Base-by-base conservation (phyloP, 2,329 filamentous ascomycete species). In the Tolypocladium capitatum region DNA sequence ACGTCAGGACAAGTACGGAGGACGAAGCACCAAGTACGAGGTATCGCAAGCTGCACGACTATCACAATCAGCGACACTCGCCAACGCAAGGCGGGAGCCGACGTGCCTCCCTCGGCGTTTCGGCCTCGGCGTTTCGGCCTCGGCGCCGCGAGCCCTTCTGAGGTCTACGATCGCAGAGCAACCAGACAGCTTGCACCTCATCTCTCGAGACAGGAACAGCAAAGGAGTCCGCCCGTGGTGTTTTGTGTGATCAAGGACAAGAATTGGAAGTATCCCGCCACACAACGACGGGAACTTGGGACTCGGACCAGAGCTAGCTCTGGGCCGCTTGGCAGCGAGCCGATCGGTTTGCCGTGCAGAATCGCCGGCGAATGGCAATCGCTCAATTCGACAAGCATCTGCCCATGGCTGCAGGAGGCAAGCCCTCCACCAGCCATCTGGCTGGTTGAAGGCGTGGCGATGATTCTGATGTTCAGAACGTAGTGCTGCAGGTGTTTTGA, bases 341-440 rank as follows among this genome's bases (percentile, higher is more conserved):
- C 30, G 10, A 16, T 33, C 30, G 18, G 18, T 16, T 35, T 31
- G 45, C 28, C 21, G 27, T 33, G 47, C 33, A 36, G 30, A 27
- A n/a, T 9, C 24, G 7, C 35, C 16, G 36, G 41, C 47, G 47
- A 48, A 48, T 48, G 36, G 27, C 47, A 18, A 7, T 31, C 32
- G 30, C 30, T 35, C n/a, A 21, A 40, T 11, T 28, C 40, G 43
- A 45, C 43, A 36, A 31, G 43, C 42, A 35, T 40, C 20, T 11
- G 16, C 18, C 31, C 20, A 43, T 8, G 31, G 40, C 32, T 48
- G 47, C 47, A 40, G 35, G 27, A 45, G 20, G 31, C 18, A n/a
- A 20, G 28, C 24, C 38, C 38, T 28, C 24, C 16, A 30, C 11
- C 9, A n/a, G n/a, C n/a, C 9, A 42, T 10, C 16, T 13, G 4